Percentiles rank a stretch among this genome's conserved stretches.
These are phyloP conservation scores for Talaromyces ruber DNA, from an alignment of 495 filamentous ascomycete species.

Conservation along the genomic window DNA sequence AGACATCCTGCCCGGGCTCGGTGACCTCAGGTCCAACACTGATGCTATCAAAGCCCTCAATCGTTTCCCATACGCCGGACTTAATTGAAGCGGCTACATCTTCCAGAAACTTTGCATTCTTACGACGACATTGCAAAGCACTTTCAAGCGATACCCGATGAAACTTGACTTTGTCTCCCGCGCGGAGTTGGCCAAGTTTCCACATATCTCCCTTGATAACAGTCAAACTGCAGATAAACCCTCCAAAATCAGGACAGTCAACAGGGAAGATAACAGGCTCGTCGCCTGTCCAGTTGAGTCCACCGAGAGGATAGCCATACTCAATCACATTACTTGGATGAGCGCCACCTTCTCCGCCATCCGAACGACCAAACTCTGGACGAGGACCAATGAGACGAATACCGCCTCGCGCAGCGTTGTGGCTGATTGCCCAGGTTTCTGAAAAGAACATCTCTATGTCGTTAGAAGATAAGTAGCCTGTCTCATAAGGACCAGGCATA, in stretches of 20 bases:
- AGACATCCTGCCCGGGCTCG: not conserved
- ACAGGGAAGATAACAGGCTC: constrained; percentile 38
- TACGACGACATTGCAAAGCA: constrained; percentile 26
- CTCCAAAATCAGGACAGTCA: constrained; percentile 51
- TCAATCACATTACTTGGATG: constrained; percentile 54
- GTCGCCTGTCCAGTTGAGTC: constrained; percentile 48
- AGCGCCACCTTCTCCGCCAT: constrained; percentile 52
- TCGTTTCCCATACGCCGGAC: constrained; percentile 12
- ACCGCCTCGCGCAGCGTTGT: constrained; percentile 50
- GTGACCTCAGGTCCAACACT: not conserved
- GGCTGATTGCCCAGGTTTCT: constrained; percentile 7
- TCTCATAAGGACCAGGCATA: constrained; percentile 51
- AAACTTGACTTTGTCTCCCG: constrained; percentile 46
- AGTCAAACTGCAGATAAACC: constrained; percentile 46
- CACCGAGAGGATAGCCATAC: constrained; percentile 48
- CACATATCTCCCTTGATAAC: constrained; percentile 47
- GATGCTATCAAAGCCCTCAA: constrained; percentile 14
- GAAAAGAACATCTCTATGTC: constrained; percentile 50
- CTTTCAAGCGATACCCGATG: constrained; percentile 34
- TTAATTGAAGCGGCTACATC: constrained; percentile 9
- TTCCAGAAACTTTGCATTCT: constrained; percentile 29
- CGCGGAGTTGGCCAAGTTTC: constrained; percentile 52
- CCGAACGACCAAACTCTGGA: constrained; percentile 40
- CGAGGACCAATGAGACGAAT: constrained; percentile 51
- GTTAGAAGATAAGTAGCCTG: constrained; percentile 41